These are phyloP conservation scores for Russula sp. DNA, from an alignment of 768 basidiomycete genomes.

Conservation along the genomic window DNA sequence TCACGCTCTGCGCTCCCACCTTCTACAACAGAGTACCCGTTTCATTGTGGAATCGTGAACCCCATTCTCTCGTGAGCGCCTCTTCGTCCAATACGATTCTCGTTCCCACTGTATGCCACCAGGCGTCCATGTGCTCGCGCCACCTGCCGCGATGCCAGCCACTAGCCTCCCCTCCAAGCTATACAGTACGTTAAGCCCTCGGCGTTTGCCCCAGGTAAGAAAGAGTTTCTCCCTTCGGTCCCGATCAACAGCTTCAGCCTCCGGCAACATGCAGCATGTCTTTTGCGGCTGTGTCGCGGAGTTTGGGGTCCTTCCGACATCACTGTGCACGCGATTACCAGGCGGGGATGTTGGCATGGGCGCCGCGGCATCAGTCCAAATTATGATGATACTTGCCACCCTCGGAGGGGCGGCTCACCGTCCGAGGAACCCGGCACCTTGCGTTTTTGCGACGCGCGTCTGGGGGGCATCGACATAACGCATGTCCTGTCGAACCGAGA, in stretches of 20 bases:
- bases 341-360: conserved; percentile 20
- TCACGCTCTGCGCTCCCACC: conserved; percentile 1
- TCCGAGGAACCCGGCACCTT: conserved; percentile 23
- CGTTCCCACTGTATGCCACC: conserved; percentile 23
- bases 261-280: conserved; percentile 8
- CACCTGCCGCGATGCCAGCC: conserved; percentile 18
- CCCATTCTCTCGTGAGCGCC: conserved; percentile 11
- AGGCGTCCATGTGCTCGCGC: conserved; percentile 22
- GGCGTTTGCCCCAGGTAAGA: conserved; percentile 8
- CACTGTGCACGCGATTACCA: conserved; percentile 15
- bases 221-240: neutral
- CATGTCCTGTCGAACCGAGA: conserved; percentile 20
- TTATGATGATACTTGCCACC: conserved; percentile 12
- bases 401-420: conserved; percentile 20
- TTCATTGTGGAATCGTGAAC: conserved; percentile 9
- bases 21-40: conserved; percentile 9
- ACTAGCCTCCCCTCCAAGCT: conserved; percentile 10
- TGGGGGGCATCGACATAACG: conserved; percentile 17
- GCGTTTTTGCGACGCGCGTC: conserved; percentile 21
- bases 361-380: conserved; percentile 21
- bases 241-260: conserved; percentile 4
- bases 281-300: conserved; percentile 18
- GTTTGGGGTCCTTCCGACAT: conserved; percentile 19
- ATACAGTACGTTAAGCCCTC: conserved; percentile 11
- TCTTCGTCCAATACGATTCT: conserved; percentile 13